Conservation (phyloP, 306 rosid genomes). For the Mimosa pudica region DNA sequence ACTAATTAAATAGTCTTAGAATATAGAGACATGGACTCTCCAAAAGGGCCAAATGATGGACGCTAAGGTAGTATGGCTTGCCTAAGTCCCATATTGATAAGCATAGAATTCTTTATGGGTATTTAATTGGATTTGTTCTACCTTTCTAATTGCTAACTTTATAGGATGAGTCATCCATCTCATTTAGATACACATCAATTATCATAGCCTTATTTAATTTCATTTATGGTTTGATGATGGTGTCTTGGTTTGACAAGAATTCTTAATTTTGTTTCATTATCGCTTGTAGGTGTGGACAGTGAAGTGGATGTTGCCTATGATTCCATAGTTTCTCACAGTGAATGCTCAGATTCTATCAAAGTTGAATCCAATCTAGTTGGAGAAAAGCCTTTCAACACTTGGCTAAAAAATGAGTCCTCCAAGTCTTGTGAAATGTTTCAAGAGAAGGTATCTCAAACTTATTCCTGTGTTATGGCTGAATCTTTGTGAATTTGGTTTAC, state of each 20-base stretch:
- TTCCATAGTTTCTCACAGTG: slow-evolving; percentile 35
- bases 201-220: background rate
- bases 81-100: too few species aligned
- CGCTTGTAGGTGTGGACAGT: slow-evolving; percentile 33
- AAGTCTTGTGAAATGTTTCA: slow-evolving; percentile 36
- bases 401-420: slow-evolving; percentile 45
- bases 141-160: background rate
- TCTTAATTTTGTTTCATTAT: background rate
- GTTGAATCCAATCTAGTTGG: slow-evolving; percentile 42
- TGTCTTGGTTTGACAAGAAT: background rate
- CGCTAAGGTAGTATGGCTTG: background rate
- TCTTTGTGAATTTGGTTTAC: slow-evolving; percentile 1
- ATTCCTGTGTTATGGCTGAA: slow-evolving; percentile 11
- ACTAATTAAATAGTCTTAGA: background rate
- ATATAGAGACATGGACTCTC: background rate
- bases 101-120: background rate
- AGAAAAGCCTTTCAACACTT: slow-evolving; percentile 43
- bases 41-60: background rate
- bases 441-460: slow-evolving; percentile 47
- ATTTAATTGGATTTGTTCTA: background rate
- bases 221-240: background rate
- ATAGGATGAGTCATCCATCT: background rate
- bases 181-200: background rate
- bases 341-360: slow-evolving; percentile 38
- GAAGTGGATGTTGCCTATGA: slow-evolving; percentile 31